Evolutionary conservation across 805 yeast species (phyloP), one percentile per base, ranked within the genome.

Genomic region (Sungouiella blattae): DNA sequence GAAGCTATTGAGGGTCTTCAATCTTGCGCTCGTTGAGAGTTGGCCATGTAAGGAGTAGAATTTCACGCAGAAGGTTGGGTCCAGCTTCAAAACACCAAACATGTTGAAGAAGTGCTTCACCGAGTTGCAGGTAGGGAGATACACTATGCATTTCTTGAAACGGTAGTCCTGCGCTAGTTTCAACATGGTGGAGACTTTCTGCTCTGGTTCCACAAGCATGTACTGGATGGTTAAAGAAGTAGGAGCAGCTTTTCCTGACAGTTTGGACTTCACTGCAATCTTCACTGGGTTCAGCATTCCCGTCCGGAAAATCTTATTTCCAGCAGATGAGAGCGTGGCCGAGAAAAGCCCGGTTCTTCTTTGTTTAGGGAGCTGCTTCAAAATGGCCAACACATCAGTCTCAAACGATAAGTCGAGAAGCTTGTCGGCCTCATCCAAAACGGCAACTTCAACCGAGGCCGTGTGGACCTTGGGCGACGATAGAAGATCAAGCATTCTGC

Each of bases 251-350:
- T 71, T 66, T 11, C 33, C 25, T 16, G 38, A 18, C n/a, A 45
- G 40, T 18, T 54, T 63, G 2, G 83, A 72, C 44, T 77, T 83
- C 14, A 91, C 98, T 2, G 82, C 75, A 20, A 93, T 74, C 51
- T 81, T 84, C 9, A 91, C 94, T 0, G 98, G 98, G 55, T 93
- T 91, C 36, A 95, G 74, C 77, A 93, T 77, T 12, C 98, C 98
- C 1, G 95, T 82, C 39, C 83, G 78, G 55, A 87, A 87, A 17
- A 93, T 77, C 33, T 78, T 77, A 23, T 75, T 69, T 8, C 93
- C 87, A 0, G 96, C 93, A 37, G 85, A 80, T 5, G 85, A 76
- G 33, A 93, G 78, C 0, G 98, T 93, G 2, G 98, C 98, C 1
- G 96, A 87, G 54, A 91, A 91, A 13, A 91, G 65, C 1, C 98